Evolutionary conservation across 768 basidiomycete species (phyloP), one percentile per base, ranked within the genome.

Genomic region (Mycena latifolia): DNA sequence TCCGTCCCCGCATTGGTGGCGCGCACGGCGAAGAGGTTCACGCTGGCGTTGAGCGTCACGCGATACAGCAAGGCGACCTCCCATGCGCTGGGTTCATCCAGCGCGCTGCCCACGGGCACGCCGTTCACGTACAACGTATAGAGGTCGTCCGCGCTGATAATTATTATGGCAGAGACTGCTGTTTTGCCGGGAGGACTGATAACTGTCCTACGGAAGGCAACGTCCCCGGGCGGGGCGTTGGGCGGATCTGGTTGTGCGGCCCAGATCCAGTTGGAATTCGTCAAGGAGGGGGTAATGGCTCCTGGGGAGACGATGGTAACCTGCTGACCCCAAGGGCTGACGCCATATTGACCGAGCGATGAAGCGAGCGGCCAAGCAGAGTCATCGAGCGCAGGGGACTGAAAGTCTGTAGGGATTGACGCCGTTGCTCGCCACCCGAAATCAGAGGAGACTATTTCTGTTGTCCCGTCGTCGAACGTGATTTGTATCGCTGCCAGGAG

Each of bases 151-250:
- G 41, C 41, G 5, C 20, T 43, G 18, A 43, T 12, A 10, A 43
- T 43, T 17, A 43, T 43, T n/a, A 43, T 20, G 41, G 41, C 41
- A 20, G 41, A 43, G 20, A n/a, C 20, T 6, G 41, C 41, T 20
- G 41, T 43, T 43, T 43, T 43, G 20, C 71, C 72, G 17, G 62
- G 47, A 5, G 73, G 72, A 12, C 70, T 64, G 25, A 29, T 31
- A 37, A 75, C 71, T 3, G 72, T 72, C 50, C 69, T 72, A n/a
- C 77, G 70, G 66, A 78, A 79, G 5, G 75, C 76, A 25, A 73
- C 75, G 9, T 70, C 62, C n/a, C 68, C 68, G 20, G 72, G 65
- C 9, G 75, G 72, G 25, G 73, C 70, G 5, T 61, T 59, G 22
- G 67, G 61, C 8, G 67, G 54, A n/a, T 53, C 58, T 15, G 63